Base-by-base conservation (phyloP, 768 basidiomycete genomes). In the Pisolithus sp. region DNA sequence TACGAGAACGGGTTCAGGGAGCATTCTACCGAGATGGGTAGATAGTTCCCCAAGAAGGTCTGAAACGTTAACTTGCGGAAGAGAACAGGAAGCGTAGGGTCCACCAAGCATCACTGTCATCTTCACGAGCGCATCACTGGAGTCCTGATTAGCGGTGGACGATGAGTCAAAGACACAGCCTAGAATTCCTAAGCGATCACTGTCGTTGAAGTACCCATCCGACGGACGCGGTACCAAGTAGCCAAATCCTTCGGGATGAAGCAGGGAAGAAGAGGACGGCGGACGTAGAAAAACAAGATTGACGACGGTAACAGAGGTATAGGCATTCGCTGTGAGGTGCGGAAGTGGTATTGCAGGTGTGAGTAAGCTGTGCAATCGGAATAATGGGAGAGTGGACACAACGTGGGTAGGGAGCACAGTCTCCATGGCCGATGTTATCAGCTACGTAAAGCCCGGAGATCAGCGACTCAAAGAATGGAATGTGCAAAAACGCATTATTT, bases 151-250 rank as follows among this genome's bases (percentile, higher is more conserved):
- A 1, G 79, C 72, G 38, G 93, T 74, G 7, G 87, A 78, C 48
- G 82, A 85, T 0, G 89, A 89, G 66, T 98, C 95, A 69, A 97
- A 97, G 10, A 97, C 84, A 28, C 85, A 83, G 12, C 95, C 95
- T 0, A 98, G 76, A 18, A 89, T 77, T 4, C 81, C 79, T 10
- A 75, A 66, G 45, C 66, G 57, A 31, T 65, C 59, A 5, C 59
- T 48, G 21, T 53, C 48, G 12, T 55, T 50, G n/a, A 67, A 60
- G 57, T 89, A 86, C 20, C 75, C 84, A 5, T 66, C 66, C 30
- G 68, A 69, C 0, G 87, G 82, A 15, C 93, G 87, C 0, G 94
- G 93, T 48, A 96, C 78, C 62, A 99, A 85, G 71, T 93, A 97
- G 8, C 95, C 95, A 64, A 97, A 99, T 4, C 95, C 95, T 2